Conservation (phyloP, 1,139 yeast species). For the Debaryomycetaceae sp. region DNA sequence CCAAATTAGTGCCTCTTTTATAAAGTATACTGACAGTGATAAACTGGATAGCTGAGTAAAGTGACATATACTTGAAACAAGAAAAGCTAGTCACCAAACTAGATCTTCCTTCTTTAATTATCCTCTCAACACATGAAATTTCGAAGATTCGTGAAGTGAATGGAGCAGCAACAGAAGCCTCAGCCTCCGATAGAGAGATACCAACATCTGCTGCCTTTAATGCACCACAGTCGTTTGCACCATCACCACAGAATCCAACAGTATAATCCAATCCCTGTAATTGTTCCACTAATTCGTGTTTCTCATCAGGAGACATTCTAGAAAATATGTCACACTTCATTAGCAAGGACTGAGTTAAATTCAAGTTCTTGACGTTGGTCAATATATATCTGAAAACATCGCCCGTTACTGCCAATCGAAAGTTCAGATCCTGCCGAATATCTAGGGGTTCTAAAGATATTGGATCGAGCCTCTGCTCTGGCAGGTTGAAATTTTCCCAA, state of each 20-base stretch:
- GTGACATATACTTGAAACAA: constrained; percentile 96
- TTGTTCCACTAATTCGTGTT: constrained; percentile 89
- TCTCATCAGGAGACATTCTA: constrained; percentile 98
- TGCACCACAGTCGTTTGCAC: constrained; percentile 97
- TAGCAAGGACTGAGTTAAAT: constrained; percentile 54
- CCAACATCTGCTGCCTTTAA: constrained; percentile 97
- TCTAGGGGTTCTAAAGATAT: constrained; percentile 54
- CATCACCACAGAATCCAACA: constrained; percentile 98
- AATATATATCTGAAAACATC: constrained; percentile 80
- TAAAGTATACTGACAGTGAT: constrained; percentile 81
- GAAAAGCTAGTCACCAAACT: constrained; percentile 92
- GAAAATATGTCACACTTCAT: constrained; percentile 81
- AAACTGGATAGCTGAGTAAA: constrained; percentile 95
- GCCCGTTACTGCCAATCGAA: constrained; percentile 84
- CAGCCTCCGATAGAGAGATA: constrained; percentile 92
- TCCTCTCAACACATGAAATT: constrained; percentile 87
- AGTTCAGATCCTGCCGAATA: constrained; percentile 31
- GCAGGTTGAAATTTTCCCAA: constrained; percentile 68
- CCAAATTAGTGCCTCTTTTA: constrained; percentile 86
- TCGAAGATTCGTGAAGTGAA: constrained; percentile 89
- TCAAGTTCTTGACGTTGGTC: constrained; percentile 45
- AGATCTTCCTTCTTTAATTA: constrained; percentile 91
- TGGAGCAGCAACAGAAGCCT: constrained; percentile 98
- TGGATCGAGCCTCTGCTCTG: constrained; percentile 54
- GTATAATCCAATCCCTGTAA: constrained; percentile 83